These are phyloP conservation scores for Rhodotorula kratochvilovae DNA, from an alignment of 768 basidiomycete genomes.

Conservation along the genomic window DNA sequence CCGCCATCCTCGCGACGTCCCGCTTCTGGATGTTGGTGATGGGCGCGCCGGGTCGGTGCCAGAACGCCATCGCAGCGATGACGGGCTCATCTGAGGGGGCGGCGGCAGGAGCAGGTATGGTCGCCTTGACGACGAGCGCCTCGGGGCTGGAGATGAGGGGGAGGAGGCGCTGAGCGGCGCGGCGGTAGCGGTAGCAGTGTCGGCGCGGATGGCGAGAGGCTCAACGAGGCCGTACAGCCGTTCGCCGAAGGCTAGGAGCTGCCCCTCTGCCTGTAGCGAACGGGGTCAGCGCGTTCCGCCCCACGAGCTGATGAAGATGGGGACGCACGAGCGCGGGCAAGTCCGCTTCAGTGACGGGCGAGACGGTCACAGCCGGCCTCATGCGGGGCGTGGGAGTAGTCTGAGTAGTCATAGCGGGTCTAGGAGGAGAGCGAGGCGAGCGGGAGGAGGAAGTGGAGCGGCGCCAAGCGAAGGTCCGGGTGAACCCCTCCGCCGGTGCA, in stretches of 20 bases:
- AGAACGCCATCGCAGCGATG: slow-evolving; percentile 9
- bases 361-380: background rate
- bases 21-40: slow-evolving; percentile 20
- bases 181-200: background rate
- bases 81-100: background rate
- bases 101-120: background rate
- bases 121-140: slow-evolving; percentile 3
- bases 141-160: slow-evolving; percentile 4
- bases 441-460: background rate
- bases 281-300: too few relatives aligned
- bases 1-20: background rate
- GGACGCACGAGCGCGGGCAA: background rate
- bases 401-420: background rate
- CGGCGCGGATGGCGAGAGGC: slow-evolving; percentile 2
- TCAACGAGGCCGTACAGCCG: slow-evolving; percentile 16
- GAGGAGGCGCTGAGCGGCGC: background rate
- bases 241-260: slow-evolving; percentile 17
- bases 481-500: too few relatives aligned
- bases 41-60: slow-evolving; percentile 7
- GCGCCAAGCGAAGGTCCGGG: background rate
- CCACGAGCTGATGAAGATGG: too few relatives aligned
- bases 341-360: slow-evolving; percentile 1
- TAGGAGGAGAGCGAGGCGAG: background rate
- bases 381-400: background rate
- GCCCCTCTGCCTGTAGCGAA: slow-evolving; percentile 14